Percentiles rank a stretch among this genome's conserved stretches.
Conservation (phyloP, 805 yeast genomes). For the Wickerhamomyces ciferrii region DNA sequence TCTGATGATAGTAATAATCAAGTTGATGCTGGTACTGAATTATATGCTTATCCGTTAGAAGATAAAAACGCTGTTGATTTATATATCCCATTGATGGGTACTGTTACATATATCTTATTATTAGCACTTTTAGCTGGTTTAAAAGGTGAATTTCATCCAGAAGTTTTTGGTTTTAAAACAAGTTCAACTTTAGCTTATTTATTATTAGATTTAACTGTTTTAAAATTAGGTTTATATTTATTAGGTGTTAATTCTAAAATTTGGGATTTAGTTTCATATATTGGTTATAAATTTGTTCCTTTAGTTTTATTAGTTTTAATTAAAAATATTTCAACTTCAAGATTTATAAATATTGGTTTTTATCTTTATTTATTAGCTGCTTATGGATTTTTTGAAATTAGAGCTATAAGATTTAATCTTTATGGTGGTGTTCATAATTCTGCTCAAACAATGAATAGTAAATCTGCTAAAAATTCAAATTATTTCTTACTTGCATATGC, state of each 20-base stretch:
- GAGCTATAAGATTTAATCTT: conserved; percentile 40
- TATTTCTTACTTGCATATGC: conserved; percentile 85
- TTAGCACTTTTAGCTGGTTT: conserved; percentile 85
- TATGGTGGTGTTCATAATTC: conserved; percentile 38
- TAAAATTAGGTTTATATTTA: conserved; percentile 80
- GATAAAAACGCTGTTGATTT: conserved; percentile 95
- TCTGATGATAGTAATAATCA: conserved; percentile 29
- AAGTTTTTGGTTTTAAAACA: conserved; percentile 80
- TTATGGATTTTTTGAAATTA: conserved; percentile 60
- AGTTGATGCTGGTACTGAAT: conserved; percentile 11
- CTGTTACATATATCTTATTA: conserved; percentile 77
- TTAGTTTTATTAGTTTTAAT: conserved; percentile 51
- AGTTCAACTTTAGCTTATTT: conserved; percentile 84
- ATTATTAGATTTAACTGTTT: conserved; percentile 65
- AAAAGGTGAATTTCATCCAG: conserved; percentile 88
- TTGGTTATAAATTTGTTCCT: conserved; percentile 93
- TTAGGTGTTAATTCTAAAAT: conserved; percentile 64
- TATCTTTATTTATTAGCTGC: conserved; percentile 48
- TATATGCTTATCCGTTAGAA: conserved; percentile 70
- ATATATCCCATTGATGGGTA: conserved; percentile 92
- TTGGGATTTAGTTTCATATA: conserved; percentile 82
- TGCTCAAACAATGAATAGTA: conserved; percentile 55
- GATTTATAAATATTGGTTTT: conserved; percentile 43
- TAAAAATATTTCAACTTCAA: conserved; percentile 37
- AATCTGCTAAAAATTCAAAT: conserved; percentile 73